Base-by-base conservation (phyloP, 768 basidiomycete genomes). In the Boletus barrowsii region DNA sequence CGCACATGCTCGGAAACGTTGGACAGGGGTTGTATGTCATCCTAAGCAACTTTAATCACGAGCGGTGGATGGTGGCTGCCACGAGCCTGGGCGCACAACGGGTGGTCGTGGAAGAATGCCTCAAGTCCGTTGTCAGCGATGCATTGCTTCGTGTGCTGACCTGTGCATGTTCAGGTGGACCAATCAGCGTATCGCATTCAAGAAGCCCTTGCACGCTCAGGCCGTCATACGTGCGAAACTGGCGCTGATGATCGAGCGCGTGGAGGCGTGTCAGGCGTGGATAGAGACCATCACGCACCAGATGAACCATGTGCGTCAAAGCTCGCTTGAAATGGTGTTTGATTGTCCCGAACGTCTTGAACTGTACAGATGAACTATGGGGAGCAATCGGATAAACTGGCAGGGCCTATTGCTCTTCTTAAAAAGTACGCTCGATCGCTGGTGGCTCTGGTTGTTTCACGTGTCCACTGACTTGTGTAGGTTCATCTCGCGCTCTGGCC, bases 171-270 rank as follows among this genome's bases (percentile, higher is more conserved):
- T 50, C 55, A 92, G 88, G 64, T 98, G 94, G 94, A 79, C 90
- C 17, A 83, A 86, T 51, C 92, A 97, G 62, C 86, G 95, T 40
- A 79, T 87, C 49, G 93, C 93, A 17, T 98, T 97, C 64, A 93
- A 93, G 17, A 95, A 93, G 68, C 89, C 90, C 18, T 76, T 93
- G 51, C 80, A 80, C 51, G 75, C 83, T 26, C 90, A 95, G 65
- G 80, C 95, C 9, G 94, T 97, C 62, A 88, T 98, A 59, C 83
- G 95, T 17, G 75, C 87, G 30, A 96, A 94, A 73, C 79, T 98
- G 42, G 91, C 90, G 20, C 70, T 73, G 45, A 97, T 98, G 92
- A 94, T 98, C 45, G 85, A 90, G 53, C 86, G 92, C 39, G 81
- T 94, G 40, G 94, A 98, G 73, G 81, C 79, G 18, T 84, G 77